phyloP scores from a whole-genome alignment of 176 grass and related monocot genomes.

The Avena sativa region DNA sequence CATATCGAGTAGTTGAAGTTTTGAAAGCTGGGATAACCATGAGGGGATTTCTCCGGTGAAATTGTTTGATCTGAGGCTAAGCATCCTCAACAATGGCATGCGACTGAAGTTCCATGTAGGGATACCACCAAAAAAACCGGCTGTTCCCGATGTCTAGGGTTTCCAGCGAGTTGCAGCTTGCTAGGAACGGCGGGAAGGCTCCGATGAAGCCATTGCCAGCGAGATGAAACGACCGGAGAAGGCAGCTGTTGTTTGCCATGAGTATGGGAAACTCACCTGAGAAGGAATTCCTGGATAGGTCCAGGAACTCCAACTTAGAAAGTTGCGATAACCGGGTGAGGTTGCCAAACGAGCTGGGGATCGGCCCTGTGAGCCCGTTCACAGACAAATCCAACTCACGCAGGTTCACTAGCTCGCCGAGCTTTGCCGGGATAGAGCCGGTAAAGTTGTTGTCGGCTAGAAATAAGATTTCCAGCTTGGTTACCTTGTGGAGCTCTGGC shows the following conservation, averaged over 20 bases:
- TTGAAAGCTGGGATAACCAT: neutral
- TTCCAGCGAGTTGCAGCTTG: neutral
- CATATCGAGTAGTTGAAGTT: constrained; percentile 7
- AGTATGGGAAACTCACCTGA: neutral
- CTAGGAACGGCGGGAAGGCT: neutral
- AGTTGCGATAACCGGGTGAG: constrained; percentile 30
- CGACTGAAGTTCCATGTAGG: neutral
- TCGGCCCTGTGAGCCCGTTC: constrained; percentile 49
- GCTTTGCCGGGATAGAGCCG: constrained; percentile 48
- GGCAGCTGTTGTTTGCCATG: neutral
- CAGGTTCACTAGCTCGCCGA: constrained; percentile 48
- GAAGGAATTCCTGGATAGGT: neutral
- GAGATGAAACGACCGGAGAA: neutral
- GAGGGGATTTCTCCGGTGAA: neutral
- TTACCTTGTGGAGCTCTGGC: constrained; percentile 36
- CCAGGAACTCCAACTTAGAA: neutral
- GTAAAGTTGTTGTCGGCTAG: constrained; percentile 47
- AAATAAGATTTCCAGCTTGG: constrained; percentile 26
- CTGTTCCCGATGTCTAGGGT: neutral
- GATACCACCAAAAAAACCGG: neutral
- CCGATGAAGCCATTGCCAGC: neutral
- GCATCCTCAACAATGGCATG: neutral
- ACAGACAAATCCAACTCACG: constrained; percentile 25
- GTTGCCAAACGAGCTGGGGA: constrained; percentile 57
- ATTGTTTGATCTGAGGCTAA: neutral